A percentile compares a stretch with the other conserved stretches of the same genome.
These are phyloP conservation scores for Ceratocystis ficicola DNA, from an alignment of 2,329 filamentous ascomycete genomes.

Conservation along the genomic window DNA sequence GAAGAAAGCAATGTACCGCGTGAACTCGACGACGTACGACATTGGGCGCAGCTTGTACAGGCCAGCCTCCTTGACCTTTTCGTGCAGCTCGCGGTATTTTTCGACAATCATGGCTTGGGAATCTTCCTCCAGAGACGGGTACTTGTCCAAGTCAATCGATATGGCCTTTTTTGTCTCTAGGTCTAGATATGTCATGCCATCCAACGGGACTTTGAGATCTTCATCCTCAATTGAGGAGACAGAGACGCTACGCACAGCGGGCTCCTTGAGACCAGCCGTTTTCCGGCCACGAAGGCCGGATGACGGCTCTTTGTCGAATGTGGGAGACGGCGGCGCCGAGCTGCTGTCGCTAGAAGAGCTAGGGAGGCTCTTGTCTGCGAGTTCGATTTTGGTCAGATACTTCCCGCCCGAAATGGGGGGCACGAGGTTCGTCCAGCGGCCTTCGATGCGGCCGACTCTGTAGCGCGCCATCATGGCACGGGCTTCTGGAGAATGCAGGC, in stretches of 20 bases:
- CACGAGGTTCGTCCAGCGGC: constrained; percentile 73
- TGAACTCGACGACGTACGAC: constrained; percentile 62
- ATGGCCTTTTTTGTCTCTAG: constrained; percentile 63
- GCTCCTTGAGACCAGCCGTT: constrained; percentile 1
- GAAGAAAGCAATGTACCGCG: constrained; percentile 58
- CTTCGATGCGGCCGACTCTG: constrained; percentile 70
- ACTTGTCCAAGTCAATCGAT: constrained; percentile 60
- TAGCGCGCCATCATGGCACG: constrained; percentile 66
- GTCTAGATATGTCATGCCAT: constrained; percentile 56
- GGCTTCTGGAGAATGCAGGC: constrained; percentile 71
- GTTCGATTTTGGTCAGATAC: constrained; percentile 37
- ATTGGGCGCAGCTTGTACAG: constrained; percentile 76
- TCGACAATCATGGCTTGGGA: constrained; percentile 64
- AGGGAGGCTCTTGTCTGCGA: constrained; percentile 9
- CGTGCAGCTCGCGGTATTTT: constrained; percentile 70
- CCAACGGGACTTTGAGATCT: constrained; percentile 33
- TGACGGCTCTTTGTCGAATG: constrained; percentile 34
- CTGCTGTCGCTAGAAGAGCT: constrained; percentile 38
- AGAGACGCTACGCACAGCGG: constrained; percentile 6
- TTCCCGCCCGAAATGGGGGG: constrained; percentile 84
- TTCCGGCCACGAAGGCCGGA: constrained; percentile 19
- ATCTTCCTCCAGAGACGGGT: constrained; percentile 60
- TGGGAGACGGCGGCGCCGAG: constrained; percentile 41
- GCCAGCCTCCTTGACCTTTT: constrained; percentile 58
- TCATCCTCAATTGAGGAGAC: constrained; percentile 29